Evolutionary conservation across 2,329 filamentous ascomycete species (phyloP).

Genomic region (Colletotrichum trifolii): DNA sequence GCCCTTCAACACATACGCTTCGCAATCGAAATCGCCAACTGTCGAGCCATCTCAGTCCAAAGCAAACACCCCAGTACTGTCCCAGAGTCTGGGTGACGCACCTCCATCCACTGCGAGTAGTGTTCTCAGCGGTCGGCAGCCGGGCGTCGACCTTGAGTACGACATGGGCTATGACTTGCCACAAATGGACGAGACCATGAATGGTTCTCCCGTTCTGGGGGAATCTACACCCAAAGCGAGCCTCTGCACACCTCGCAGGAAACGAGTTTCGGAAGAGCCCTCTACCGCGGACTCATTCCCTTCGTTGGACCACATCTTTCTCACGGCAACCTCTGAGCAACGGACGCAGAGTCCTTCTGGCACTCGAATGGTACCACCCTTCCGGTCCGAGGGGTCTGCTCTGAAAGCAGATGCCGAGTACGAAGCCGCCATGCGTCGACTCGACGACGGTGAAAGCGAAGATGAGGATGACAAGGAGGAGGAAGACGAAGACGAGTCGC

Average conservation of each 20-base stretch:
- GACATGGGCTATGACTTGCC: conserved; percentile 46
- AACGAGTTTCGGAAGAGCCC: conserved; percentile 26
- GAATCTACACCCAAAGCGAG: conserved; percentile 18
- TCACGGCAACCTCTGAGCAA: conserved; percentile 52
- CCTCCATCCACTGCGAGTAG: conserved; percentile 54
- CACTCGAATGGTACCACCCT: conserved; percentile 41
- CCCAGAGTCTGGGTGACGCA: conserved; percentile 42
- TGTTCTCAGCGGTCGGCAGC: conserved; percentile 61
- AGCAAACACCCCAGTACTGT: background rate
- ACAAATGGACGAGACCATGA: conserved; percentile 18
- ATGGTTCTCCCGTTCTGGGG: conserved; percentile 14
- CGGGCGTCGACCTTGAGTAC: conserved; percentile 54
- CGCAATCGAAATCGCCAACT: conserved; percentile 26
- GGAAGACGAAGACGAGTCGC: conserved; percentile 41
- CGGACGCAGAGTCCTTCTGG: conserved; percentile 47
- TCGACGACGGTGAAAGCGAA: conserved; percentile 49
- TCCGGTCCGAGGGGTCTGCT: conserved; percentile 42
- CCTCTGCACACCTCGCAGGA: conserved; percentile 8
- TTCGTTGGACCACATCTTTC: conserved; percentile 51
- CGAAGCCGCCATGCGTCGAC: conserved; percentile 55
- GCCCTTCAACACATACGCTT: background rate
- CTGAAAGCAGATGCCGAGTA: conserved; percentile 50
- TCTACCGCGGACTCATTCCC: conserved; percentile 45
- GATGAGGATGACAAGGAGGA: conserved; percentile 43
- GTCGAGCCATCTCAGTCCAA: conserved; percentile 25